These are phyloP conservation scores for Craterostigma plantagineum DNA, from an alignment of 257 asterid species.

Conservation along the genomic window DNA sequence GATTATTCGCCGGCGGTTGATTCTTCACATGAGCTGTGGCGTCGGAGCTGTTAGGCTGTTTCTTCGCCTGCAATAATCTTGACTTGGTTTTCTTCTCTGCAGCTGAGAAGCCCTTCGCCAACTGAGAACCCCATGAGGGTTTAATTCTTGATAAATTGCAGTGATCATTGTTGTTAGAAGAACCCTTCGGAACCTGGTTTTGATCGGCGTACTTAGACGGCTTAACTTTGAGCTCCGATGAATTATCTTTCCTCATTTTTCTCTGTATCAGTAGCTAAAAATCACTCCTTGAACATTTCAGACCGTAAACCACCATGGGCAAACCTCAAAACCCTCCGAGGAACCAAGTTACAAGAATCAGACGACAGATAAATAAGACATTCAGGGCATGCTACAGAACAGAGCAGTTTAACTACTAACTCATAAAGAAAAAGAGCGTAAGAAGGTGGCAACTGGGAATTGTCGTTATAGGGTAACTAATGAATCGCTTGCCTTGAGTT, in stretches of 20 bases:
- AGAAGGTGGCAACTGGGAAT: too few species aligned
- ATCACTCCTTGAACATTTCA: neutral
- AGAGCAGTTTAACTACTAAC: too few species aligned
- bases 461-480: too few species aligned
- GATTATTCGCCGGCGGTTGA: constrained; percentile 15
- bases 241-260: constrained; percentile 59
- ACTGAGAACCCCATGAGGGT: constrained; percentile 78
- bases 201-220: constrained; percentile 46
- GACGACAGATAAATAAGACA: too few species aligned
- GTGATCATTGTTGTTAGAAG: constrained; percentile 27
- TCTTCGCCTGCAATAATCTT: constrained; percentile 33
- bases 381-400: too few species aligned
- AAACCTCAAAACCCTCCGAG: neutral
- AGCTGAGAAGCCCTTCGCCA: constrained; percentile 71
- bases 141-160: constrained; percentile 42
- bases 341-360: neutral
- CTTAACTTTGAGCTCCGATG: constrained; percentile 33
- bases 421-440: too few species aligned
- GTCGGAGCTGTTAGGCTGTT: constrained; percentile 20
- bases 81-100: constrained; percentile 57
- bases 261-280: neutral
- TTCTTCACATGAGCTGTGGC: constrained; percentile 21
- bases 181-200: constrained; percentile 33
- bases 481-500: too few species aligned
- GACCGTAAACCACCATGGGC: neutral